Evolutionary conservation across 768 basidiomycete genomes (phyloP), one percentile per base, ranked within the genome.

Genomic region (Mycena pura): DNA sequence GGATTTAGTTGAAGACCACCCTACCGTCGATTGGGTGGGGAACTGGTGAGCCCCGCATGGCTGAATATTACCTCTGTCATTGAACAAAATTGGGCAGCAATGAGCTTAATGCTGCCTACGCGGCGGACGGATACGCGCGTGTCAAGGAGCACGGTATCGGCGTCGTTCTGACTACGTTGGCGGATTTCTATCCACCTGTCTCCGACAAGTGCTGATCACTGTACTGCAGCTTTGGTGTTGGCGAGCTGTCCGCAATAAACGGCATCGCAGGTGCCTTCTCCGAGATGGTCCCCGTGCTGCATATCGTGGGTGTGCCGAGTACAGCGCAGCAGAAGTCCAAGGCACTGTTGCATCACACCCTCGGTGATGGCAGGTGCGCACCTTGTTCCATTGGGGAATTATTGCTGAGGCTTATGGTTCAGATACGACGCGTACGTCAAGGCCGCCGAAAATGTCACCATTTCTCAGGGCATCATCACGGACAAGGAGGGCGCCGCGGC

Each of bases 101-200:
- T 62, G 91, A 95, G 71, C 80, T 95, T 49, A 93, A 95, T 64
- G 90, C 92, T 0, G 82, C 92, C 0, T 97, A 97, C 73, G 95
- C 95, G 11, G 93, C 93, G 0, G 95, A 96, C 70, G 95, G 95
- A 13, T 96, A 96, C 73, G 92, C 95, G 22, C 84, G 96, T 57
- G 87, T 95, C 46, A 95, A 94, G 65, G 85, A 88, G 48, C 77
- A 81, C 49, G 81, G 84, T 65, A 75, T 93, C 47, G 91, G 91
- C 50, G 92, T 87, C 13, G 74, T 95, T 6, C 74, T 84, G 29
- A 96, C 95, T 11, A 97, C 91, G 89, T 89, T 68, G n/a, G 79
- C 68, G 1, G 5, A 11, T 17, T 3, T 21, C 44, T 15, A 5
- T 11, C 45, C 2, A 6, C 4, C 40, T 21, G 7, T 14, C 2